Base-by-base conservation (phyloP, 73 alveolate genomes). In the Strombidium stylifer region DNA sequence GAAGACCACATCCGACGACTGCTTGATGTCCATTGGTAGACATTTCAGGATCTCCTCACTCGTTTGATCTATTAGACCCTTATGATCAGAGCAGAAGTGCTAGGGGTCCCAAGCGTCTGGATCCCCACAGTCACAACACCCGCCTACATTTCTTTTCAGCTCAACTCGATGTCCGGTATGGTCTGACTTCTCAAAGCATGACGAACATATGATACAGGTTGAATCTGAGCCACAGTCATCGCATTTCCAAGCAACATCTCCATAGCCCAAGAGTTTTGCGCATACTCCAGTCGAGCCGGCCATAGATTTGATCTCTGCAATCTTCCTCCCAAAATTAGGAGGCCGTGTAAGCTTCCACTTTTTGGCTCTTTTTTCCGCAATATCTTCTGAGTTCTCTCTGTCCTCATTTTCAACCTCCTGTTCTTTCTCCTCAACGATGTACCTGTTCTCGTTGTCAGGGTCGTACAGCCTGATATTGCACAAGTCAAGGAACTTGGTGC, bases 91-190 rank as follows among this genome's bases (percentile, higher is more conserved):
- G 44, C 93, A 83, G 61, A 83, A 83, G 20, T 89, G 89, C 35
- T 68, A 41, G 18, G 47, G 77, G 23, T 69, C 55, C 93, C 93
- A 83, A 3, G 93, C 93, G 34, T 71, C 82, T 11, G 84, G 76
- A 59, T 83, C 93, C 24, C 93, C 93, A 46, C 93, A 82, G 55
- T 82, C 93, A 25, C 93, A 82, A 40, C 93, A 82, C 37, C 93
- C 93, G 15, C 81, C 48, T 15, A 71, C 85, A 26, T 74, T 74
- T 35, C 79, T 73, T 35, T 82, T 61, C 14, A 82, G 73, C 68
- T 82, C 44, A 1, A 77, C 83, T 37, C 54, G 39, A 47, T 82
- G 93, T 24, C 93, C 93, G 28, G 50, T 59, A 45, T 82, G 93
- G 32, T 82, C 67, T 0, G 80, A 69, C 28, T 73, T 74, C 41